A percentile compares a stretch with the other conserved stretches of the same genome.
These are phyloP conservation scores for Nicotiana attenuata DNA, from an alignment of 257 asterid genomes.

Conservation along the genomic window DNA sequence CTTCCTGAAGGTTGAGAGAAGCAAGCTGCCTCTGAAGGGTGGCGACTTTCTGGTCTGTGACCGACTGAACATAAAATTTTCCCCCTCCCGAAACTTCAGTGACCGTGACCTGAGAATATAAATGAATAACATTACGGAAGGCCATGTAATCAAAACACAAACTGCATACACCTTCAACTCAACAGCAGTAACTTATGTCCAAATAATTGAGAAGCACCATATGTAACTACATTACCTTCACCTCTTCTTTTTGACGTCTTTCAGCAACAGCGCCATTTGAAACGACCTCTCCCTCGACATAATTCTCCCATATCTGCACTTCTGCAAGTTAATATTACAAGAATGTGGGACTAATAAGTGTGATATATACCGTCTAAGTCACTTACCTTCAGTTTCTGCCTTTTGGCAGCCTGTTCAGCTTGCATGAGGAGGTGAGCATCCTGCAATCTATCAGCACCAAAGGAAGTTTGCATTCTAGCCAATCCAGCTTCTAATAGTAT, in stretches of 20 bases:
- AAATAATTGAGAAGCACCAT: neutral
- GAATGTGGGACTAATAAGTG: constrained; percentile 20
- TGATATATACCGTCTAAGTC: constrained; percentile 27
- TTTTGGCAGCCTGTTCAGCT: constrained; percentile 91
- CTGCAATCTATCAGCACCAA: constrained; percentile 74
- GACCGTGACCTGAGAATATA: constrained; percentile 52
- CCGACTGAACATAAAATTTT: constrained; percentile 76
- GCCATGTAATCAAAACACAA: neutral
- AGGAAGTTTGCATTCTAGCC: constrained; percentile 78
- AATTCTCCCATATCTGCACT: constrained; percentile 55
- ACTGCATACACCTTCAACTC: neutral
- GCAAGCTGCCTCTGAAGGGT: constrained; percentile 79
- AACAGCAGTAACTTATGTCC: too few relatives aligned
- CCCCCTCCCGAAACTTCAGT: constrained; percentile 95
- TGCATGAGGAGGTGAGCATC: constrained; percentile 82
- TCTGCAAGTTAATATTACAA: neutral
- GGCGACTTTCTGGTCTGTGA: constrained; percentile 78
- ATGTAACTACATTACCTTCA: constrained; percentile 45
- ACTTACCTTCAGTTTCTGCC: constrained; percentile 84
- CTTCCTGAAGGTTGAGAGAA: constrained; percentile 70
- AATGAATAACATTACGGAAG: neutral
- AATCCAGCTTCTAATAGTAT: constrained; percentile 87
- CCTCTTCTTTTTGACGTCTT: constrained; percentile 71
- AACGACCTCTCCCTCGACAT: constrained; percentile 74
- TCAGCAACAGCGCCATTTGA: constrained; percentile 45